Base-by-base conservation (phyloP, 768 basidiomycete species). In the Termitomyces sp. region DNA sequence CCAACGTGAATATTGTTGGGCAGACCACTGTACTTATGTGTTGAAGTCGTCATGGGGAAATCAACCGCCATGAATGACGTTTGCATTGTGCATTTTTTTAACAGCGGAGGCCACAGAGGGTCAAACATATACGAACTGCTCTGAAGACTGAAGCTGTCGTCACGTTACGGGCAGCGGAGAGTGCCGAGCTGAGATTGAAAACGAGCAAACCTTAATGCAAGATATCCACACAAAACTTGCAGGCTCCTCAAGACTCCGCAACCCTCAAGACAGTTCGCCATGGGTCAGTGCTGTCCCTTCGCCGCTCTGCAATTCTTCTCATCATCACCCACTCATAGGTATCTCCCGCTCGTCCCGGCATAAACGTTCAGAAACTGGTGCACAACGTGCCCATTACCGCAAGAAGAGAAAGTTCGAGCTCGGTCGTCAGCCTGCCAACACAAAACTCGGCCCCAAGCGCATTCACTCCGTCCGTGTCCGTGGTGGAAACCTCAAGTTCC, bases 331-430 rank as follows among this genome's bases (percentile, higher is more conserved):
- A 53, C 5, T 55, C 10, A 19, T 64, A 93, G 95, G 95, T 93
- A 98, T 98, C 73, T 90, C 96, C 68, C 89, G 96, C 67, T 84
- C 93, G 62, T 96, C 94, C 67, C 84, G 96, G 72, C 93, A 98
- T 83, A 98, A 98, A 78, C 93, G 95, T 71, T 90, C 93, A 63
- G 88, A 83, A 65, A 87, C 93, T 47, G 96, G 92, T 67, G 92
- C 90, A 57, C 90, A 93, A 75, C 88, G 90, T 66, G 85, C 93
- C 65, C 85, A 89, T 78, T 96, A 94, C 80, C 93, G 96, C 82
- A 99, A 99, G 85, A 99, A 98, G 92, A 87, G 97, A 88, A 98
- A 98, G 80, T 98, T 98, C 77, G 97, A 99, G 83, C 87, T 98
- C 67, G 97, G 96, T 71, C 93, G 97, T 71, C 97, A 98, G 72